These are phyloP conservation scores for Nakazawaea ernobii DNA, from an alignment of 805 yeast genomes.

Conservation along the genomic window DNA sequence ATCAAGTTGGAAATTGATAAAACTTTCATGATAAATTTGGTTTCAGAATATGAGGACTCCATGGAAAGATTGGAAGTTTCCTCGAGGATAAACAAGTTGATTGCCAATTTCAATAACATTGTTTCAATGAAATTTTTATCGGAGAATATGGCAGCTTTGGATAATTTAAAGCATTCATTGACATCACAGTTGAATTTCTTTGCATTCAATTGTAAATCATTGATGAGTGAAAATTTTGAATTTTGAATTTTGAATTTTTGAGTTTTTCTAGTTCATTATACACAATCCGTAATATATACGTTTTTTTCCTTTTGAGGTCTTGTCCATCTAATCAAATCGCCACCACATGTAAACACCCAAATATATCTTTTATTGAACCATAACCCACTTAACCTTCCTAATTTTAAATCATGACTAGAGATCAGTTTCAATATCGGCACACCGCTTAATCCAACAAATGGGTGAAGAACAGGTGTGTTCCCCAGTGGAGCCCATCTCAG, in stretches of 20 bases:
- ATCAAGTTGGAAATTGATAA: slow-evolving; percentile 26
- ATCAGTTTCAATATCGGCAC: slow-evolving; percentile 28
- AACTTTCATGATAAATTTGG: slow-evolving; percentile 21
- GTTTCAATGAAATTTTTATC: slow-evolving; percentile 18
- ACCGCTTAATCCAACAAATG: slow-evolving; percentile 16
- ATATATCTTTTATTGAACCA: slow-evolving; percentile 24
- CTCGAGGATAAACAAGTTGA: slow-evolving; percentile 24
- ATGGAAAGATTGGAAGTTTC: slow-evolving; percentile 24
- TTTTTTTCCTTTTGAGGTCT: slow-evolving; percentile 16
- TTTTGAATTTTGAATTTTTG: background rate
- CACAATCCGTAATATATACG: background rate
- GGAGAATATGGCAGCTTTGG: background rate
- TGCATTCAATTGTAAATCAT: slow-evolving; percentile 16
- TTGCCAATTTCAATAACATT: slow-evolving; percentile 20
- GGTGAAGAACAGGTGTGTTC: slow-evolving; percentile 19
- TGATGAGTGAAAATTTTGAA: background rate
- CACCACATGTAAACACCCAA: slow-evolving; percentile 32
- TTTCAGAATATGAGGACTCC: slow-evolving; percentile 23
- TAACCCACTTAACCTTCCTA: slow-evolving; percentile 29
- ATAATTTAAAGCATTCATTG: slow-evolving; percentile 17
- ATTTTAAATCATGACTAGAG: slow-evolving; percentile 23
- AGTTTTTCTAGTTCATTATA: too few relatives aligned
- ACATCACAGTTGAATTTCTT: slow-evolving; percentile 27
- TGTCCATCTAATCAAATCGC: slow-evolving; percentile 35
- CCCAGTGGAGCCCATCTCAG: background rate